Evolutionary conservation across 2,329 filamentous ascomycete species (phyloP).

Genomic region (Onygenales sp.): DNA sequence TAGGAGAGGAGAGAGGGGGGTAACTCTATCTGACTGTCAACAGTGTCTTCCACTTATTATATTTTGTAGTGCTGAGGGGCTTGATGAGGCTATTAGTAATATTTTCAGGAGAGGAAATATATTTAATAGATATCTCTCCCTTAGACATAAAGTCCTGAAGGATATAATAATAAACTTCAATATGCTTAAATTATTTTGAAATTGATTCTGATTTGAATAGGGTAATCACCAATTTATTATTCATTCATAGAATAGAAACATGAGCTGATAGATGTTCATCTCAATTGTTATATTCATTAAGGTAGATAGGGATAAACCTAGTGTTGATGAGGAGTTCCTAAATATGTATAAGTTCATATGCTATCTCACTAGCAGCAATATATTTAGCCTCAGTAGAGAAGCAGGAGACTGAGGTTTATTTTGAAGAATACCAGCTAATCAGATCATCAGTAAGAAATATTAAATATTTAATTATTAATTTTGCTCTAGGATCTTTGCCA

Average conservation of each 20-base stretch:
- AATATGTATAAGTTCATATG: background rate
- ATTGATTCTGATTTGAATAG: too few relatives aligned
- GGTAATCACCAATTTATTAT: too few relatives aligned
- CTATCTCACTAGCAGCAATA: background rate
- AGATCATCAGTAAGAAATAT: background rate
- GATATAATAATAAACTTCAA: accelerated
- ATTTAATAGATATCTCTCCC: too few relatives aligned
- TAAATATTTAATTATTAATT: background rate
- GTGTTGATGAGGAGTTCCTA: background rate
- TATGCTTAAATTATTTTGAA: too few relatives aligned
- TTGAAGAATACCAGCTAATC: background rate
- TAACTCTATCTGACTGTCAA: too few relatives aligned
- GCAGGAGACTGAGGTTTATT: background rate
- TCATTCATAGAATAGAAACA: accelerated
- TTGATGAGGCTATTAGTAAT: too few relatives aligned
- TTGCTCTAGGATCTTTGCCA: background rate
- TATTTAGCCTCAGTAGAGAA: background rate
- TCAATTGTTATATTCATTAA: background rate
- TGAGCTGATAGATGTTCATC: too few relatives aligned
- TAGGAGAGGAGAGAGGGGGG: too few relatives aligned
- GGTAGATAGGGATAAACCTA: background rate
- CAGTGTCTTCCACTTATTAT: too few relatives aligned
- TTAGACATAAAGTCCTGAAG: too few relatives aligned
- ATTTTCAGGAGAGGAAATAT: too few relatives aligned
- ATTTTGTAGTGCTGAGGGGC: too few relatives aligned